A percentile compares a stretch with the other conserved stretches of the same genome.
Evolutionary conservation across 495 filamentous ascomycete genomes (phyloP).

Genomic region (Lasiosphaeris hirsuta): DNA sequence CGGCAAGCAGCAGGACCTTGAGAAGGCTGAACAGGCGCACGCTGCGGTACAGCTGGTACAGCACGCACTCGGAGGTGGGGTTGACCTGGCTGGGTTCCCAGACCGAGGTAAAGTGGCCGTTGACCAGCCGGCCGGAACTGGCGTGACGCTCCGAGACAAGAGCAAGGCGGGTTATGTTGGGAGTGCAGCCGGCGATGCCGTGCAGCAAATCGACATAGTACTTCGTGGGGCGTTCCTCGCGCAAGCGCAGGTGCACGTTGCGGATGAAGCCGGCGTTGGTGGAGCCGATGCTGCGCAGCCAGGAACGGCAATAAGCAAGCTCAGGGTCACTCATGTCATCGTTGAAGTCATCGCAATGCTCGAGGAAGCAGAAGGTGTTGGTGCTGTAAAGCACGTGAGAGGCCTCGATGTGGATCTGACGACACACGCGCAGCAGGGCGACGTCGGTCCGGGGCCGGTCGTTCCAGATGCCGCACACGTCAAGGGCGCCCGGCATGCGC

Average conservation of each 20-base stretch:
- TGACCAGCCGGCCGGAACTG: not conserved
- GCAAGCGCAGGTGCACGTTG: constrained; percentile 17
- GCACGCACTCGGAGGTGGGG: not conserved
- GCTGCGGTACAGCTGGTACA: not conserved
- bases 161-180: constrained; percentile 12
- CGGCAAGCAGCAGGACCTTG: constrained; percentile 4
- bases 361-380: constrained; percentile 23
- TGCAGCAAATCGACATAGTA: constrained; percentile 10
- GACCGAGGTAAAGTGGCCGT: not conserved
- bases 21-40: constrained; percentile 1
- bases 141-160: constrained; percentile 15
- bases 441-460: constrained; percentile 7
- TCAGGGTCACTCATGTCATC: not conserved
- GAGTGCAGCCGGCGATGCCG: not conserved
- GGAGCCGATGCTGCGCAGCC: constrained; percentile 1
- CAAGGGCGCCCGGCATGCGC: not conserved
- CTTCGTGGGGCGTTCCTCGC: constrained; percentile 8
- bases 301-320: not conserved
- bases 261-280: constrained; percentile 11
- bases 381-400: constrained; percentile 14
- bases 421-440: constrained; percentile 11
- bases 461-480: constrained; percentile 9
- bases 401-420: constrained; percentile 14
- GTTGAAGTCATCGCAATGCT: constrained; percentile 14
- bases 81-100: constrained; percentile 11